A percentile compares a stretch with the other conserved stretches of the same genome.
Conservation (phyloP, 139 green algal genomes). For the Chlorella sp. region DNA sequence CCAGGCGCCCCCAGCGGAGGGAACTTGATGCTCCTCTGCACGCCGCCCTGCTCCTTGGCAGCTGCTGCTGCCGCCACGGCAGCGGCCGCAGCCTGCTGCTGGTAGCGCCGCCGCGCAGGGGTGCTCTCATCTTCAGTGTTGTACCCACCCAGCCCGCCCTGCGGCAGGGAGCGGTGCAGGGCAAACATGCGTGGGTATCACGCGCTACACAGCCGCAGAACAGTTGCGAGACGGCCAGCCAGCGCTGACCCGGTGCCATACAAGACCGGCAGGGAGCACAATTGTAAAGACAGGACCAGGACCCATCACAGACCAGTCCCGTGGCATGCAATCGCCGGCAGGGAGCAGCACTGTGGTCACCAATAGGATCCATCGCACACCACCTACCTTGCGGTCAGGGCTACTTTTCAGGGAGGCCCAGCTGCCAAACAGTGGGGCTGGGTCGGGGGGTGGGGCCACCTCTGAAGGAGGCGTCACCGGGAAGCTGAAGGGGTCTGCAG, state of each 20-base stretch:
- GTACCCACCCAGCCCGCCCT: slow-evolving; percentile 8
- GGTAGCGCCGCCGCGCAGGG: slow-evolving; percentile 24
- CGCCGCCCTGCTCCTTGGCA: slow-evolving; percentile 8
- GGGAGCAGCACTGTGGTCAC: too few species aligned
- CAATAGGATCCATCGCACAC: too few species aligned
- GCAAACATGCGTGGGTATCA: too few species aligned
- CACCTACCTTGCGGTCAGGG: slow-evolving; percentile 23
- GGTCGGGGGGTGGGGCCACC: slow-evolving; percentile 33
- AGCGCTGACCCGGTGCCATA: too few species aligned
- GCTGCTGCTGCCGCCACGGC: neutral
- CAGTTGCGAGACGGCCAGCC: too few species aligned
- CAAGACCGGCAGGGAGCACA: too few species aligned
- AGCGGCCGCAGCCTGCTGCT: slow-evolving; percentile 20
- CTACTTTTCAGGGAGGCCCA: slow-evolving; percentile 38
- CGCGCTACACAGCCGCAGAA: too few species aligned
- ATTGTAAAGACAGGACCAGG: too few species aligned
- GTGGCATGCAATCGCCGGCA: too few species aligned
- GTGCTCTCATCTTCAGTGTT: slow-evolving; percentile 28
- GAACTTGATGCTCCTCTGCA: slow-evolving; percentile 36
- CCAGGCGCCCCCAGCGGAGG: neutral
- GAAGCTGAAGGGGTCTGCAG: slow-evolving; percentile 53
- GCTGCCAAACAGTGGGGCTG: slow-evolving; percentile 35
- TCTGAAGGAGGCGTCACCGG: slow-evolving; percentile 57
- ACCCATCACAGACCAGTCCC: too few species aligned
- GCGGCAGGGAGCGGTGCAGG: too few species aligned